phyloP scores from a whole-genome alignment of 164 flowering plant genomes.

The grape (Vitis vinifera) region ASM3070453v1 NC_081811.1:22261001-22261500 shows the following conservation, averaged over 20 bases:
- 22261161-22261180: constrained; percentile 27
- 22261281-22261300: constrained; percentile 65
- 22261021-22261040: constrained; percentile 62
- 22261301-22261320: constrained; percentile 44
- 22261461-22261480: too few relatives aligned
- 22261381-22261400: constrained; percentile 4
- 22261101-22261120: constrained; percentile 50
- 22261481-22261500: too few relatives aligned
- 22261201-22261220: constrained; percentile 52
- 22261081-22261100: constrained; percentile 58
- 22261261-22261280: constrained; percentile 56
- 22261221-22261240: constrained; percentile 40
- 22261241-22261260: constrained; percentile 53
- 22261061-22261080: constrained; percentile 43
- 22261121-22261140: constrained; percentile 29
- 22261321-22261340: constrained; percentile 1
- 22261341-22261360: constrained; percentile 11
- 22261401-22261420: too few relatives aligned
- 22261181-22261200: constrained; percentile 53
- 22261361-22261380: constrained; percentile 12
- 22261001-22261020: constrained; percentile 66
- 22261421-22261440: too few relatives aligned
- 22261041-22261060: constrained; percentile 44
- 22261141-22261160: constrained; percentile 68
- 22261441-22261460: too few relatives aligned